Evolutionary conservation across 257 asterid genomes (phyloP), one percentile per base, ranked within the genome.

Genomic region (Osmanthus fragrans): DNA sequence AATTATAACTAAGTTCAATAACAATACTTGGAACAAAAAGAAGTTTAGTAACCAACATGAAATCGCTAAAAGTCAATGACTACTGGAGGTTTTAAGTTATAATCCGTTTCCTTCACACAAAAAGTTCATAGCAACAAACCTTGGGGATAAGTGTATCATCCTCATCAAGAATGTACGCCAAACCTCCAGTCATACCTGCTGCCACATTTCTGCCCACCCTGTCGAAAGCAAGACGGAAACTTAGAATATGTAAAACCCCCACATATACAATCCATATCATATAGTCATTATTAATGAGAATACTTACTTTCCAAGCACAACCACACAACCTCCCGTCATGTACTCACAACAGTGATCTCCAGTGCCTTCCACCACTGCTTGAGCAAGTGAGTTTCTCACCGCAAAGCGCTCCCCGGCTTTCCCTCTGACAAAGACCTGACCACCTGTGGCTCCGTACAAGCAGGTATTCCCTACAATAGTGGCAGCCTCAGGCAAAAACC

Each of bases 141-240:
- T 95, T 95, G 65, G 96, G 97, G 77, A 93, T 84, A 76, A 95
- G 88, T 42, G 98, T 95, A 73, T 90, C 98, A 39, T 95, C 98
- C 79, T 95, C 99, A 65, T 95, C 99, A 45, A 95, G 96, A 65
- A 95, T 82, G 84, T 95, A 95, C 25, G 97, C 96, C 83, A 95
- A 75, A 71, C 99, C 99, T 76, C 98, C 99, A 8, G 98, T 95
- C 99, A 95, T 95, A 80, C 99, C 99, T 25, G 99, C 99, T 1
- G 98, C 99, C 42, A 95, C 98, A 69, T 95, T 95, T 85, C 99
- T 87, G n/a, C 99, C 99, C 73, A 93, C 98, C 89, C 98, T 93
- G 82, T 77, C 51, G n/a, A 60, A 68, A 76, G 64, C 72, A 83
- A 64, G 72, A 82, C 27, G 16, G 19, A 10, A 58, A 66, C 72